Base-by-base conservation (phyloP, 225 moss, liverwort and hornwort genomes). In the Physcomitrium patens region DNA sequence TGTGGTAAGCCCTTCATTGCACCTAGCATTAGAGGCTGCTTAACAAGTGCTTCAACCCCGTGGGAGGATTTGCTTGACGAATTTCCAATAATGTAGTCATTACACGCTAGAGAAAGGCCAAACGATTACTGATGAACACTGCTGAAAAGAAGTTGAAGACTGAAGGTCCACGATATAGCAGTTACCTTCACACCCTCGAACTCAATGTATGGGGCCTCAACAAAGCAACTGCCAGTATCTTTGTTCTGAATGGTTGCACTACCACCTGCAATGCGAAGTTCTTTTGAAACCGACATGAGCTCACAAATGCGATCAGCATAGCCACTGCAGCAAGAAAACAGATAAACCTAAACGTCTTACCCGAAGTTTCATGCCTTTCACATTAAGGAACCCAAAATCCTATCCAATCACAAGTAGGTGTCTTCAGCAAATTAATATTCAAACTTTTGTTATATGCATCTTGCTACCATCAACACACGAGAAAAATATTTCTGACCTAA, bases 281-380 rank as follows among this genome's bases (percentile, higher is more conserved):
- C 97, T 72, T 71, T 87, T 76, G 97, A 86, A 65, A 97, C 94
- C 62, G 80, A 70, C 89, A 94, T 90, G 47, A 97, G 91, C 86
- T 97, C 93, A 75, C 73, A 70, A 81, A 97, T 94, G 72, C 97
- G 97, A 87, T 97, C 91, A 80, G 94, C 94, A 81, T 91, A 97
- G 18, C 97, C 97, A 94, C 97, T 97, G 89, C 82, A 87, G 17
- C 41, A 65, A 71, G 54, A 31, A 74, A 41, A 24, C 24, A 24
- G 1, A 24, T 24, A 24, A 24, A 24, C 24, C 24, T 24, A 24
- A 24, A 1, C 24, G 24, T 24, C 24, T 24, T 24, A 1, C 24
- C 1, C 24, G 24, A 24, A 24, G 24, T 1, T 24, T 24, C 24
- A 24, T 24, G 24, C 24, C 24, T 24, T 24, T 24, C 24, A 1